Evolutionary conservation across 179 eudicot genomes (phyloP), one percentile per base, ranked within the genome.

Genomic region (Beta lomatogona): DNA sequence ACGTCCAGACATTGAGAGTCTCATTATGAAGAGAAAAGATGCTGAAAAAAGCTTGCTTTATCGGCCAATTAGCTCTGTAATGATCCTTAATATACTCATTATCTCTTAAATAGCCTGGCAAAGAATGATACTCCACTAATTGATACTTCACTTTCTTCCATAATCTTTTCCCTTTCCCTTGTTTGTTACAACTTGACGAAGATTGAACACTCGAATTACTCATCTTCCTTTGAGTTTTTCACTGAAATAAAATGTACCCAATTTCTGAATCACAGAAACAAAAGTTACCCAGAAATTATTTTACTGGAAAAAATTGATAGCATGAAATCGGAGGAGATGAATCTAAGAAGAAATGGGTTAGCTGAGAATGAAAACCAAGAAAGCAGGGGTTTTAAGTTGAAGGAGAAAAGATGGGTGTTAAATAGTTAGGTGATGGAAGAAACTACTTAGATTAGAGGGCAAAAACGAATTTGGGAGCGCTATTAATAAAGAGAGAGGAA

Each of bases 1-100:
- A 94, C 98, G 98, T 95, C 99, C 98, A 94, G 65, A 95, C 95
- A 81, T 94, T 95, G 77, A 95, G 92, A 79, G 98, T 95, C 86
- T 95, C 99, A 76, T 95, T 95, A 73, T 95, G 99, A 80, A 95
- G 79, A 19, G 91, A 77, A 75, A 95, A 95, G 41, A 91, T 85
- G 88, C 99, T 95, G 70, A 95, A 84, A 9, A 95, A 76, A 28
- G 86, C 81, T 81, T 95, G 95, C 84, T 92, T 93, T 73, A 95
- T 80, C 0, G 98, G 98, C 95, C 95, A 94, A 82, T 94, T 89
- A 65, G 97, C 79, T 50, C 98, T 87, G 77, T 95, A 95, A 90
- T 94, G 91, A 57, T 92, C 94, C 19, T 84, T 53, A 55, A 95
- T 95, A 80, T 70, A 95, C 84, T 95, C 98, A 82, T 95, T 95